Evolutionary conservation across 176 grass and related monocot genomes (phyloP).

Genomic region (Phragmites australis): DNA sequence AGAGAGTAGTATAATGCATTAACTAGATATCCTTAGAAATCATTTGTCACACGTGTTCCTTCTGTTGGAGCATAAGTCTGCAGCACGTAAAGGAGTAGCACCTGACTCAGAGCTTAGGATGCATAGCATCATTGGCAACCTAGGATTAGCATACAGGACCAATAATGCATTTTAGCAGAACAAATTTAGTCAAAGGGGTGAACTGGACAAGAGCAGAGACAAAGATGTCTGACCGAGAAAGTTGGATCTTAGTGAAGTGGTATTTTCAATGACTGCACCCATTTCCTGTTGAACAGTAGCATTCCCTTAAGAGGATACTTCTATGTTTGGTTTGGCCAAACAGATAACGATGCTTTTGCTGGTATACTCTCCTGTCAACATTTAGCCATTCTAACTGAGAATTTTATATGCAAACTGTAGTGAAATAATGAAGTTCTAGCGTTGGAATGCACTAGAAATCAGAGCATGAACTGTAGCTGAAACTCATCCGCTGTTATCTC

Average conservation of each 20-base stretch:
- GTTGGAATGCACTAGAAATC: background rate
- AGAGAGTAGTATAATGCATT: too few species aligned
- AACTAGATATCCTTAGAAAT: background rate
- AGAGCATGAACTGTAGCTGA: background rate
- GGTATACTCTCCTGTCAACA: background rate
- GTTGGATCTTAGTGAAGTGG: background rate
- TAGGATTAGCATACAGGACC: slow-evolving; percentile 13
- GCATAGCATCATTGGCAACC: slow-evolving; percentile 5
- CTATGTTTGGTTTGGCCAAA: background rate
- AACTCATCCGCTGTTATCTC: background rate
- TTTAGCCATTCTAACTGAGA: background rate
- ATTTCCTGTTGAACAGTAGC: background rate
- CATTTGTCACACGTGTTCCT: background rate
- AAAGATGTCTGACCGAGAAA: slow-evolving; percentile 26
- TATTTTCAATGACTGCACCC: slow-evolving; percentile 3
- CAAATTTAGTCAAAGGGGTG: slow-evolving; percentile 31
- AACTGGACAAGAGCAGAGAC: slow-evolving; percentile 41
- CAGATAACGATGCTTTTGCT: background rate
- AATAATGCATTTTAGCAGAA: slow-evolving; percentile 4
- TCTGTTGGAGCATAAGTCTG: slow-evolving; percentile 32
- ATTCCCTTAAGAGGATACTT: background rate
- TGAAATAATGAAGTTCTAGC: slow-evolving; percentile 15
- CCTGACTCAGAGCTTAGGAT: background rate
- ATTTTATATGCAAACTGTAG: background rate
- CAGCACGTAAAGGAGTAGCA: slow-evolving; percentile 21